Conservation (phyloP, 306 rosid species). For the Fragaria nilgerrensis region DNA sequence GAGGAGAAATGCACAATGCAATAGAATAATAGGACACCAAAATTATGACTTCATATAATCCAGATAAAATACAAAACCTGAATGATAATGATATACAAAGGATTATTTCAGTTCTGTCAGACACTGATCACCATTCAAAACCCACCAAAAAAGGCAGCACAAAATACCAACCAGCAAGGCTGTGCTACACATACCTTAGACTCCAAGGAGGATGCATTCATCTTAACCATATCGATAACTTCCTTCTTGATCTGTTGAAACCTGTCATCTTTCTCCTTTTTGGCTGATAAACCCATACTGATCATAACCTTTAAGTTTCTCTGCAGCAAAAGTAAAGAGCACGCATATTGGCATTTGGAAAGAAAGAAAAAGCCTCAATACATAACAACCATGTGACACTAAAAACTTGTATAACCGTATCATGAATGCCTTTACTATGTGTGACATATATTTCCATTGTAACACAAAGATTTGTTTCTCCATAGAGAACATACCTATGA, state of each 20-base stretch:
- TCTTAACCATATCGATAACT: conserved; percentile 78
- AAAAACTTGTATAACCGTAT: not conserved
- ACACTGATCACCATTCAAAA: conserved; percentile 6
- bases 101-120: conserved; percentile 3
- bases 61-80: not conserved
- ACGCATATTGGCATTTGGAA: conserved; percentile 10
- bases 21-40: not conserved
- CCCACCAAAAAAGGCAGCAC: not conserved
- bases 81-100: not conserved
- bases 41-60: not conserved
- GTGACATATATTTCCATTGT: conserved; percentile 1
- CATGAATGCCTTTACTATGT: not conserved
- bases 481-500: not conserved
- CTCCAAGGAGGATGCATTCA: conserved; percentile 52
- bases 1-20: not conserved
- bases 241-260: conserved; percentile 88
- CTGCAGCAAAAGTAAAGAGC: conserved; percentile 42
- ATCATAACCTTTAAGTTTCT: conserved; percentile 93
- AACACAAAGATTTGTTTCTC: not conserved
- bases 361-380: conserved; percentile 15
- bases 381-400: not conserved
- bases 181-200: conserved; percentile 52
- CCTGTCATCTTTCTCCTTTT: conserved; percentile 84
- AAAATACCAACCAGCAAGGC: not conserved
- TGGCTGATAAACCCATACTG: conserved; percentile 81